phyloP scores from a whole-genome alignment of 257 asterid species.

The Solanum bulbocastanum region DNA sequence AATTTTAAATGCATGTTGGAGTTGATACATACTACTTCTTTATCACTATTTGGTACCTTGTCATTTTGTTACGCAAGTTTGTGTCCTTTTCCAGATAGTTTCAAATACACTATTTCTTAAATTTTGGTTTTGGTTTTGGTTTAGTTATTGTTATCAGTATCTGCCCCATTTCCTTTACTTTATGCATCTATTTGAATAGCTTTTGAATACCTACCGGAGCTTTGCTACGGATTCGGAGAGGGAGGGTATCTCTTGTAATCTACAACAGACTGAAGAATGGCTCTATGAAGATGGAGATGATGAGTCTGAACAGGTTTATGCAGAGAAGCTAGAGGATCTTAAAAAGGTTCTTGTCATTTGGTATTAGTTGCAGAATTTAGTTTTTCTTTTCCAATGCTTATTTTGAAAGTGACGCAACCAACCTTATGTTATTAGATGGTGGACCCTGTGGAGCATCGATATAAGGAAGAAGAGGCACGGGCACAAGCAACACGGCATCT shows the following conservation, averaged over 20 bases:
- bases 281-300: constrained; percentile 94
- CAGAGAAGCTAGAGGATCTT: constrained; percentile 55
- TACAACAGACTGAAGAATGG: constrained; percentile 91
- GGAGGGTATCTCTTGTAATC: constrained; percentile 51
- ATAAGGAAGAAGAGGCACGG: constrained; percentile 74
- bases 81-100: background rate
- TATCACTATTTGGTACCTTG: background rate
- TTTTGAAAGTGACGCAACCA: background rate
- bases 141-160: background rate
- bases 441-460: constrained; percentile 77
- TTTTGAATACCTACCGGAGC: constrained; percentile 65
- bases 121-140: background rate
- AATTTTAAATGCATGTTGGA: background rate
- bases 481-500: constrained; percentile 52
- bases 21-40: background rate
- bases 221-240: constrained; percentile 69
- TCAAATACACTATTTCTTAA: background rate
- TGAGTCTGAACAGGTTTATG: constrained; percentile 72
- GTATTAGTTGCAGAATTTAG: background rate
- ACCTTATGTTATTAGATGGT: constrained; percentile 43
- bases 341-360: constrained; percentile 48
- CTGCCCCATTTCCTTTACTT: background rate
- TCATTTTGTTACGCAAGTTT: background rate
- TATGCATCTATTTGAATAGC: constrained; percentile 30
- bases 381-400: background rate